phyloP scores from a whole-genome alignment of 441 rosid genomes.

The California macrophylla region DNA sequence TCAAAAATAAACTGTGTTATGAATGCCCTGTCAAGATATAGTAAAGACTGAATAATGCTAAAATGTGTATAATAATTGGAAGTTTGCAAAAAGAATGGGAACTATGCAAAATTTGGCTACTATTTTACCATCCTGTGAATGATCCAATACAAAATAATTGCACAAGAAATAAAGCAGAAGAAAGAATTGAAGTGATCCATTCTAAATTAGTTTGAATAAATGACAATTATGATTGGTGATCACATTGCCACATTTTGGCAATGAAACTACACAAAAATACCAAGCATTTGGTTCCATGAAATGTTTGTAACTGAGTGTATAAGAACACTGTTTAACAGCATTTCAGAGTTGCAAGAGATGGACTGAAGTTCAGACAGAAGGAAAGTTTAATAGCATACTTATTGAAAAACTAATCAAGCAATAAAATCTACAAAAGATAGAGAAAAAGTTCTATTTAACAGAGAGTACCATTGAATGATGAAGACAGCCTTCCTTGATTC shows the following conservation, averaged over 20 bases:
- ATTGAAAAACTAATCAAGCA: not conserved
- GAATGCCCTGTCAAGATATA: not conserved
- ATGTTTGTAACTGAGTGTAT: not conserved
- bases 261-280: not conserved
- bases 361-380: not conserved
- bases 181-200: not conserved
- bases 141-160: not conserved
- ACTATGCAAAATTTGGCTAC: not conserved
- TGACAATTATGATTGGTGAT: not conserved
- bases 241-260: not conserved
- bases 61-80: not conserved
- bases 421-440: not conserved
- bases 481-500: conserved; percentile 37
- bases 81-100: not conserved
- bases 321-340: not conserved
- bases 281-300: not conserved
- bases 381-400: not conserved
- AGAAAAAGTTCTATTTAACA: not conserved
- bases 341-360: not conserved
- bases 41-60: not conserved
- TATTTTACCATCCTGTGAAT: not conserved
- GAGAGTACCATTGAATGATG: conserved; percentile 37
- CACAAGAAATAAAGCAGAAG: not conserved
- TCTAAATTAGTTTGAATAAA: not conserved
- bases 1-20: not conserved